A percentile compares a stretch with the other conserved stretches of the same genome.
phyloP scores from a whole-genome alignment of 2,329 filamentous ascomycete genomes.

The Epichloe glyceriae region DNA sequence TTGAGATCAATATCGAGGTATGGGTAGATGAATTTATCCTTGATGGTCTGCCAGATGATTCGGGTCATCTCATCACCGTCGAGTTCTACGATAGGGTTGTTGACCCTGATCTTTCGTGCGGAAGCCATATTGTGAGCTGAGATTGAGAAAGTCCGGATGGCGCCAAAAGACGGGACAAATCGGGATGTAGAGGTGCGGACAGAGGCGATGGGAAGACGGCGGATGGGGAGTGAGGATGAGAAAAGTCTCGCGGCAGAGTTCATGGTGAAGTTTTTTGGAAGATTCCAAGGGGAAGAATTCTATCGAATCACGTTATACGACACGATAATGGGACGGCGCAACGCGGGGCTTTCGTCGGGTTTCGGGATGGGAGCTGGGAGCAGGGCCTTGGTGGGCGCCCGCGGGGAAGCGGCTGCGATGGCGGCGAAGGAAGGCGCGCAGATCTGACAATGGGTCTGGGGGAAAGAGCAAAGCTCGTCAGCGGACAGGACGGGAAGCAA shows the following conservation, averaged over 20 bases:
- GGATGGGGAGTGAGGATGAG: constrained; percentile 16
- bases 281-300: not conserved
- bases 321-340: constrained; percentile 1
- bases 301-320: not conserved
- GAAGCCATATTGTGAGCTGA: constrained; percentile 52
- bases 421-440: not conserved
- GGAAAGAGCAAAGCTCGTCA: not conserved
- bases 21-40: constrained; percentile 95
- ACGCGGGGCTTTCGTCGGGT: not conserved
- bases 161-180: constrained; percentile 33
- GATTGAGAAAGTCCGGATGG: constrained; percentile 39
- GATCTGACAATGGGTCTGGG: not conserved
- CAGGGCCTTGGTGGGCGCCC: not conserved
- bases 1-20: constrained; percentile 97
- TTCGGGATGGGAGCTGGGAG: constrained; percentile 1
- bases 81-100: constrained; percentile 96
- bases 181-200: constrained; percentile 20
- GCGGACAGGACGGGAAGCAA: not conserved
- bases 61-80: constrained; percentile 95
- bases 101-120: constrained; percentile 88
- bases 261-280: constrained; percentile 11
- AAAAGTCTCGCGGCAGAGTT: constrained; percentile 18
- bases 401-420: not conserved
- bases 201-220: constrained; percentile 15
- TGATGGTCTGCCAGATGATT: constrained; percentile 98